Percentiles rank a stretch among this genome's conserved stretches.
Conservation (phyloP, 1,284 basidiomycete species). For the Phellinidium pouzarii region DNA sequence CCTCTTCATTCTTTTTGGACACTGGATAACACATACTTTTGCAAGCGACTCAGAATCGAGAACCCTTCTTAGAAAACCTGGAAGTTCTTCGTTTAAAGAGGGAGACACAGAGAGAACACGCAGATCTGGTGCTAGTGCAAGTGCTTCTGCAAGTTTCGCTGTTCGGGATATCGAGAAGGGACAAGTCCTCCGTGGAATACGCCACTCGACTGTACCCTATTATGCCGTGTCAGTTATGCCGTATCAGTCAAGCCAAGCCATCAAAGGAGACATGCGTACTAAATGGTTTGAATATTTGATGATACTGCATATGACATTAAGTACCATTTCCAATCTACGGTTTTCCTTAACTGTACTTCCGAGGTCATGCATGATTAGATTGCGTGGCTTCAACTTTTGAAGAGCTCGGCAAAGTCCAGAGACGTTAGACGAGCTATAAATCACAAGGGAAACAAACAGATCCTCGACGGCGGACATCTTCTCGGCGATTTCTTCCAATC, state of each 20-base stretch:
- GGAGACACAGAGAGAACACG: neutral
- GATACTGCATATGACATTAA: neutral
- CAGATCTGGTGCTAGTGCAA: neutral
- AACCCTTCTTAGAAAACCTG: neutral
- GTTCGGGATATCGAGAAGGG: neutral
- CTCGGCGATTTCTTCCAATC: slow-evolving; percentile 20
- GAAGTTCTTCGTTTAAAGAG: neutral
- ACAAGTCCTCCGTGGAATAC: slow-evolving; percentile 1
- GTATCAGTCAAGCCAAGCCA: no score
- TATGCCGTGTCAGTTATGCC: neutral
- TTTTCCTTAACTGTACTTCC: slow-evolving; percentile 1
- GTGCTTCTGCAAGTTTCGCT: neutral
- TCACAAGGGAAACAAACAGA: slow-evolving; percentile 21
- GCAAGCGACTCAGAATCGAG: neutral
- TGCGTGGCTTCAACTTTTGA: slow-evolving; percentile 1
- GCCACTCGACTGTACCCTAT: neutral
- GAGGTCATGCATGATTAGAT: slow-evolving; percentile 10
- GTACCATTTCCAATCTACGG: slow-evolving; percentile 2
- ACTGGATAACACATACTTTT: neutral
- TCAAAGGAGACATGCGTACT: neutral
- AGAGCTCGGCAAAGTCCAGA: slow-evolving; percentile 10
- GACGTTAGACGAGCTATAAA: slow-evolving; percentile 15
- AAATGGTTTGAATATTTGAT: neutral
- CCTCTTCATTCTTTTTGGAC: neutral
- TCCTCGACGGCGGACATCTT: slow-evolving; percentile 21